Conservation (phyloP, 805 yeast genomes). For the Candida krabiensis region DNA sequence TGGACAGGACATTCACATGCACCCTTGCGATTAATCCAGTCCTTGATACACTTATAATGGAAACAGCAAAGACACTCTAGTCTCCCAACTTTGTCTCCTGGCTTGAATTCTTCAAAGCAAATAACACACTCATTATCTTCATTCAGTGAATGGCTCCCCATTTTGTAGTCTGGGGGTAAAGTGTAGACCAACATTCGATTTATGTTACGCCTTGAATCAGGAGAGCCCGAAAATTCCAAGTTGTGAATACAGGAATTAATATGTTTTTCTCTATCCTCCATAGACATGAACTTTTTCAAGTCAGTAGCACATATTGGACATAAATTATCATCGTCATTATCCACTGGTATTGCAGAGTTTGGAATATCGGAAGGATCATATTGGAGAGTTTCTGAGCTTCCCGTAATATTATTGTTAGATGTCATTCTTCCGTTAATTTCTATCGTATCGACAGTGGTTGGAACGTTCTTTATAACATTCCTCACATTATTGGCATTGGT, state of each 20-base stretch:
- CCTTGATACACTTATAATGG: conserved; percentile 86
- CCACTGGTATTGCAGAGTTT: conserved; percentile 4
- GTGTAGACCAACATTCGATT: conserved; percentile 87
- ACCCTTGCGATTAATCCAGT: conserved; percentile 88
- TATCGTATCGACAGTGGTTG: conserved; percentile 17
- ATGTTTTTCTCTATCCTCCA: conserved; percentile 58
- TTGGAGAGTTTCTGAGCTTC: conserved; percentile 1
- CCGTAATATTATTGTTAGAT: not conserved
- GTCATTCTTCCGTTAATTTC: conserved; percentile 3
- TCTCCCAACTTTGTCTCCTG: conserved; percentile 89
- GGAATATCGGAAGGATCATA: not conserved
- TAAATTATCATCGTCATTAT: conserved; percentile 32
- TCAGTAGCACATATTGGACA: conserved; percentile 46
- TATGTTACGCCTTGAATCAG: conserved; percentile 52
- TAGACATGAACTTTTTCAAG: conserved; percentile 18
- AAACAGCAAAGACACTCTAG: conserved; percentile 93
- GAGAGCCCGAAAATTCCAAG: conserved; percentile 65
- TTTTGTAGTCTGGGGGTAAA: conserved; percentile 41
- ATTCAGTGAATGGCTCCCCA: conserved; percentile 18
- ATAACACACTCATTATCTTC: conserved; percentile 83
- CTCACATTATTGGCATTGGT: not conserved
- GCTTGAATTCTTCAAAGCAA: conserved; percentile 83
- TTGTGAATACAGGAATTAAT: conserved; percentile 63
- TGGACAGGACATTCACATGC: conserved; percentile 88
- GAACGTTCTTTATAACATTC: conserved; percentile 16